A percentile compares a stretch with the other conserved stretches of the same genome.
These are phyloP conservation scores for Zoysia japonica DNA, from an alignment of 176 grass and related monocot genomes.

Conservation along the genomic window DNA sequence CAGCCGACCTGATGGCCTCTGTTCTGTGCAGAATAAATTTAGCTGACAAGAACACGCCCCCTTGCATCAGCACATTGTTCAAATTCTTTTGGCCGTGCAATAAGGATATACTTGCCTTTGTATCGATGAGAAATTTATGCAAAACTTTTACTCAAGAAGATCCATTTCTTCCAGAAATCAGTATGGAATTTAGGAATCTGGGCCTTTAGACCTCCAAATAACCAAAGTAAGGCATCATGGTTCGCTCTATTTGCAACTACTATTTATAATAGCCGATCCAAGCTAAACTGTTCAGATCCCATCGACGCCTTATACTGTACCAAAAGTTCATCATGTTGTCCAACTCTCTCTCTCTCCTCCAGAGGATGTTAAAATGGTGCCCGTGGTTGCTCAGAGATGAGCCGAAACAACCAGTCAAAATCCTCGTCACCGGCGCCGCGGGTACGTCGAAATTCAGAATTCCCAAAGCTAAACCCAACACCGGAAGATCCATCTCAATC, in stretches of 20 bases:
- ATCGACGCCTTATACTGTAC: not conserved
- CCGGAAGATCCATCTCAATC: not conserved
- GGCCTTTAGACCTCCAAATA: slow-evolving; percentile 10
- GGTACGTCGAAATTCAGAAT: slow-evolving; percentile 36
- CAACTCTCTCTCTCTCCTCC: slow-evolving; percentile 27
- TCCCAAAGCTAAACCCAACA: not conserved
- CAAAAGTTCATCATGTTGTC: slow-evolving; percentile 29
- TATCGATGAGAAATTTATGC: not conserved
- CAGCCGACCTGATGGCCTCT: not conserved
- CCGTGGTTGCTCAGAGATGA: slow-evolving; percentile 28
- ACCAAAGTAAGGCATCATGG: slow-evolving; percentile 30
- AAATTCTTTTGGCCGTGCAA: not conserved
- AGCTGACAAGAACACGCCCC: not conserved
- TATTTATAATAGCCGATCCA: slow-evolving; percentile 17
- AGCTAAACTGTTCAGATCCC: not conserved
- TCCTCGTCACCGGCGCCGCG: slow-evolving; percentile 73
- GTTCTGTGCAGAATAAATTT: not conserved
- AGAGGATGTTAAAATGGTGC: slow-evolving; percentile 45
- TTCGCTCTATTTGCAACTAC: not conserved
- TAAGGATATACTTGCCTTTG: not conserved
- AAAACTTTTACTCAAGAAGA: slow-evolving; percentile 6
- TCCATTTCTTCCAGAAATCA: slow-evolving; percentile 34
- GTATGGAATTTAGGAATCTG: slow-evolving; percentile 33
- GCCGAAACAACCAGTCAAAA: slow-evolving; percentile 54
- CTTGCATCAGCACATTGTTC: not conserved